These are phyloP conservation scores for Nannochloris sp. DNA, from an alignment of 139 green algal species.

Conservation along the genomic window DNA sequence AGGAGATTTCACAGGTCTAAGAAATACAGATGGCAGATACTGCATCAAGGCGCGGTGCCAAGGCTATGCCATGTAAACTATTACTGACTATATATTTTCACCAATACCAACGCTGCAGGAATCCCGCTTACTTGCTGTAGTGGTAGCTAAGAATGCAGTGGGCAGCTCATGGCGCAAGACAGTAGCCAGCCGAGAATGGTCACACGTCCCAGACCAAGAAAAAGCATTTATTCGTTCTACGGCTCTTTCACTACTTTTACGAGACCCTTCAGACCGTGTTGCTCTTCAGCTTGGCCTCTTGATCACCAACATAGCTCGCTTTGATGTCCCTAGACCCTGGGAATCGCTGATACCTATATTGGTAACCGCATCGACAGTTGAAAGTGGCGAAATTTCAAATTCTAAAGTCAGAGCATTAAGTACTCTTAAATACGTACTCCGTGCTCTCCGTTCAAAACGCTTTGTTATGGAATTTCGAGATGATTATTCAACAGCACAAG, in stretches of 20 bases:
- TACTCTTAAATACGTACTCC: slow-evolving; percentile 55
- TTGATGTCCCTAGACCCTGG: slow-evolving; percentile 49
- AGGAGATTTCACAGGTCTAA: no score
- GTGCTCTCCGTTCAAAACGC: slow-evolving; percentile 53
- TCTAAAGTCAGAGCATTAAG: slow-evolving; percentile 45
- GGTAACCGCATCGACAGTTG: slow-evolving; percentile 11
- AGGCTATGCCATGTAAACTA: background rate
- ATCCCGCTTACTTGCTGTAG: slow-evolving; percentile 55
- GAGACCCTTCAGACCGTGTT: slow-evolving; percentile 42
- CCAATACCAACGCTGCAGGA: slow-evolving; percentile 30
- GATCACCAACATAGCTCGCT: slow-evolving; percentile 65
- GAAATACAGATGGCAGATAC: background rate
- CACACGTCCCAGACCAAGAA: slow-evolving; percentile 43
- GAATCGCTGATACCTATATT: slow-evolving; percentile 31
- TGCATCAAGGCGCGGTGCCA: background rate
- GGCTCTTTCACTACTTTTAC: slow-evolving; percentile 38
- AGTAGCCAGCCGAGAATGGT: slow-evolving; percentile 59
- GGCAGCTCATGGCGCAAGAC: slow-evolving; percentile 72
- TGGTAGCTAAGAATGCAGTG: slow-evolving; percentile 76
- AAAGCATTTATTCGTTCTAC: slow-evolving; percentile 43
- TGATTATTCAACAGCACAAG: background rate
- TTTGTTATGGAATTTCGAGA: slow-evolving; percentile 55
- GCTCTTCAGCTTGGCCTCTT: slow-evolving; percentile 61
- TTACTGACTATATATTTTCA: background rate
- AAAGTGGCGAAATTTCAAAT: slow-evolving; percentile 1